Percentiles rank a stretch among this genome's conserved stretches.
phyloP scores from a whole-genome alignment of 495 filamentous ascomycete genomes.

The Penicillium cataractarum region DNA sequence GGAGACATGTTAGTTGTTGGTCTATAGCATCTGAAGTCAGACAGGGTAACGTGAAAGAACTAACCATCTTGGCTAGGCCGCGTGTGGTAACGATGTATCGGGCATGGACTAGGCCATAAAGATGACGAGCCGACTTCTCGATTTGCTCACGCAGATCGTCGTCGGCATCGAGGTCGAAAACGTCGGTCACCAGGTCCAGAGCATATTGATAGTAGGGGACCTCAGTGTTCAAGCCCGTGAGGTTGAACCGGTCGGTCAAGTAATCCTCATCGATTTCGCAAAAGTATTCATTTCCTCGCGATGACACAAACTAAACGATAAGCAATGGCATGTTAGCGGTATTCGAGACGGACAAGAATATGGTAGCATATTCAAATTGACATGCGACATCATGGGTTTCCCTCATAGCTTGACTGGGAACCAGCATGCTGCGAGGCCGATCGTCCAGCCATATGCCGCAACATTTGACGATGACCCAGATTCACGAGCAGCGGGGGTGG shows the following conservation, averaged over 20 bases:
- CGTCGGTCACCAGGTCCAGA: slow-evolving; percentile 98
- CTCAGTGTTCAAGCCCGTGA: slow-evolving; percentile 95
- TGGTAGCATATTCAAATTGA: background rate
- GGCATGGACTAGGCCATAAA: slow-evolving; percentile 96
- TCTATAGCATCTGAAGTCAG: background rate
- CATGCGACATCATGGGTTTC: background rate
- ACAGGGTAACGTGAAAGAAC: slow-evolving; percentile 14
- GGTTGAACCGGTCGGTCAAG: slow-evolving; percentile 95
- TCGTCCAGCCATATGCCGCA: background rate
- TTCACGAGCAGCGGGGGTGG: slow-evolving; percentile 8
- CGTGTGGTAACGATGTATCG: slow-evolving; percentile 96
- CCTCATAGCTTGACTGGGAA: background rate
- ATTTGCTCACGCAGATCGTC: slow-evolving; percentile 98
- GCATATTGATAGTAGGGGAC: slow-evolving; percentile 99
- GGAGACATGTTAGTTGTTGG: slow-evolving; percentile 13
- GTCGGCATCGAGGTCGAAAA: slow-evolving; percentile 98
- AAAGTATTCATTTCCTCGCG: slow-evolving; percentile 97
- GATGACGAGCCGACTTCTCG: slow-evolving; percentile 93
- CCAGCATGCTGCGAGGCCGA: background rate
- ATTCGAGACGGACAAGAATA: background rate
- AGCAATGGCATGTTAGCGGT: slow-evolving; percentile 19
- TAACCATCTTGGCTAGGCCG: slow-evolving; percentile 94
- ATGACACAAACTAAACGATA: slow-evolving; percentile 85
- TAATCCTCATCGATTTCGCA: slow-evolving; percentile 99
- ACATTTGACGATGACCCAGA: background rate